Evolutionary conservation across 345 rosid species (phyloP), one percentile per base, ranked within the genome.

Genomic region (Camelina sativa): DNA sequence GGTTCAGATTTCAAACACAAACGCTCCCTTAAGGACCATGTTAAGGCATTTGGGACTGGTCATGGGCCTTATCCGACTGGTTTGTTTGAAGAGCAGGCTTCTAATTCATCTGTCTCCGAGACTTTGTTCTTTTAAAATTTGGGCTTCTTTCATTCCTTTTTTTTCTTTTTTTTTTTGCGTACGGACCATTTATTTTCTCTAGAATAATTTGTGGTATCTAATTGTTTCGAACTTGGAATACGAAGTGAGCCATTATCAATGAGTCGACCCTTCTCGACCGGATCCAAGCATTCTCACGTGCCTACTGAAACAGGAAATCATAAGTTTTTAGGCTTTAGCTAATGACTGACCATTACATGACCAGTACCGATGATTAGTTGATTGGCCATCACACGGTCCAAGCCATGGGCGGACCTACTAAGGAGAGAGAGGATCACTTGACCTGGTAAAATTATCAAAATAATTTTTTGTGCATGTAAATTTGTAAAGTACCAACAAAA

Each of bases 1-100:
- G 92, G 97, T 12, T 91, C 98, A 2, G 96, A 93, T 65, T 89
- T 93, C 81, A 93, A 90, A 85, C 98, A 90, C 72, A 90, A 93
- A 81, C 84, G 98, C 40, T 93, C 98, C 2, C 98, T 93, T 63
- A 93, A 86, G 72, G 96, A 93, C 70, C 97, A 89, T 60, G 76
- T 86, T 53, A 93, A 83, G 41, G 89, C 97, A 1, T 91, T 93
- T 56, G 93, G 98, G 15, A 59, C 83, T 2, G 87, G 86, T 28
- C 97, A 93, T 50, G 87, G 82, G 44, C 86, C 98, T 61, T 86
- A 70, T 35, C 80, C 71, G 17, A 70, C 46, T 3, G 72, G 71
- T 56, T 47, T 70, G 71, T 71, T 76, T 44, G 76, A 76, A 34
- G 80, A 70, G 10, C 59, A 19, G 17, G 37, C 60, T 48, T 62